Percentiles rank a stretch among this genome's conserved stretches.
These are phyloP conservation scores for Lachnellula willkommii DNA, from an alignment of 2,329 filamentous ascomycete species.

Conservation along the genomic window DNA sequence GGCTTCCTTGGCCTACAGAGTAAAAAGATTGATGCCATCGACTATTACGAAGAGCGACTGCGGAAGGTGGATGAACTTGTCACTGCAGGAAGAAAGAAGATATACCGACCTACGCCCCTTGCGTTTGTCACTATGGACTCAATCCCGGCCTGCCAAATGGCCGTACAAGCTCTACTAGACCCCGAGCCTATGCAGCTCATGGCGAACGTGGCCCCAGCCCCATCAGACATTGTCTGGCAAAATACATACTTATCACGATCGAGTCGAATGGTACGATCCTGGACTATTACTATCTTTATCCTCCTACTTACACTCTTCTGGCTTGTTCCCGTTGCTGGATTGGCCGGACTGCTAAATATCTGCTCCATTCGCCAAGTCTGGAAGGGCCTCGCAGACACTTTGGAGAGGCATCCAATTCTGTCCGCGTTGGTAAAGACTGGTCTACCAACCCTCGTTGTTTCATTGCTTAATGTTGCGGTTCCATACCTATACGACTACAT, in stretches of 20 bases:
- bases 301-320: slow-evolving; percentile 80
- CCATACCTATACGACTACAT: slow-evolving; percentile 94
- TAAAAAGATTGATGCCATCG: slow-evolving; percentile 79
- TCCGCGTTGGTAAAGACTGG: slow-evolving; percentile 80
- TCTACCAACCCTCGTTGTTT: slow-evolving; percentile 77
- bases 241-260: slow-evolving; percentile 82
- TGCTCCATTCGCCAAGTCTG: slow-evolving; percentile 72
- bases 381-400: slow-evolving; percentile 61
- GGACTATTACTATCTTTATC: slow-evolving; percentile 80
- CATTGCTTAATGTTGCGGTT: slow-evolving; percentile 80
- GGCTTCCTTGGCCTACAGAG: slow-evolving; percentile 69
- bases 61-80: slow-evolving; percentile 74
- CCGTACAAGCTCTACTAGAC: slow-evolving; percentile 88
- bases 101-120: slow-evolving; percentile 72
- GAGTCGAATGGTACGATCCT: slow-evolving; percentile 69
- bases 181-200: slow-evolving; percentile 80
- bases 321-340: slow-evolving; percentile 72
- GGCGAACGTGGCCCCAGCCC: slow-evolving; percentile 80
- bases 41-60: slow-evolving; percentile 87
- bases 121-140: slow-evolving; percentile 98
- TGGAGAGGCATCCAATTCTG: slow-evolving; percentile 64
- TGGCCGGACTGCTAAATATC: slow-evolving; percentile 75
- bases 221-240: slow-evolving; percentile 88
- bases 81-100: slow-evolving; percentile 60
- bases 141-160: slow-evolving; percentile 89